Percentiles rank a stretch among this genome's conserved stretches.
These are phyloP conservation scores for Xylaria sp. DNA, from an alignment of 2,329 filamentous ascomycete genomes.

Conservation along the genomic window DNA sequence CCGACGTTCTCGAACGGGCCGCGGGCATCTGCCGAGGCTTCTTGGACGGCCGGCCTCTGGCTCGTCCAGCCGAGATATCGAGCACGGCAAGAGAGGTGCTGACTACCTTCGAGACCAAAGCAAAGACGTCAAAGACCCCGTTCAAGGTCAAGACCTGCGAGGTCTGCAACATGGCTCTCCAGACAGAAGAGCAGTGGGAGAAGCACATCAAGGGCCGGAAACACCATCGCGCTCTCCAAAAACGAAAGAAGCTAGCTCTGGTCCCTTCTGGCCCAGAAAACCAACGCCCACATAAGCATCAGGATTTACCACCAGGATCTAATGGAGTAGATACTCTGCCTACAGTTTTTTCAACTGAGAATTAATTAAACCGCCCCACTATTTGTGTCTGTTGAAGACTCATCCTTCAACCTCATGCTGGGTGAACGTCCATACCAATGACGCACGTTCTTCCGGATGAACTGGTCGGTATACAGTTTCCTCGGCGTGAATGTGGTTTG, in stretches of 20 bases:
- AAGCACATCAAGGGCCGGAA: slow-evolving; percentile 48
- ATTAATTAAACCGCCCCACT: too few species aligned
- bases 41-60: slow-evolving; percentile 58
- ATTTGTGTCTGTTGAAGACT: too few species aligned
- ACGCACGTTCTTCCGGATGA: too few species aligned
- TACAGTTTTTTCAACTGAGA: too few species aligned
- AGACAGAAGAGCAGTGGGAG: slow-evolving; percentile 58
- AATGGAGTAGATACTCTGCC: too few species aligned
- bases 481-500: too few species aligned
- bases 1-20: slow-evolving; percentile 68
- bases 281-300: not conserved
- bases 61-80: slow-evolving; percentile 53
- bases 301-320: too few species aligned
- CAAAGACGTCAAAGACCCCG: slow-evolving; percentile 51
- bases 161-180: slow-evolving; percentile 66
- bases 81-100: slow-evolving; percentile 57
- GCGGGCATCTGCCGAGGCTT: slow-evolving; percentile 64
- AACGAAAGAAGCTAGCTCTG: slow-evolving; percentile 34
- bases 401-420: too few species aligned
- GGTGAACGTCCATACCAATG: too few species aligned
- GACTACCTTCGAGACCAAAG: slow-evolving; percentile 58
- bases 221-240: slow-evolving; percentile 38
- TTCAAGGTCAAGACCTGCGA: slow-evolving; percentile 63
- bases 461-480: too few species aligned
- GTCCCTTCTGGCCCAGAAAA: slow-evolving; percentile 22